Conservation (phyloP, 768 basidiomycete species). For the Mycena polygramma region DNA sequence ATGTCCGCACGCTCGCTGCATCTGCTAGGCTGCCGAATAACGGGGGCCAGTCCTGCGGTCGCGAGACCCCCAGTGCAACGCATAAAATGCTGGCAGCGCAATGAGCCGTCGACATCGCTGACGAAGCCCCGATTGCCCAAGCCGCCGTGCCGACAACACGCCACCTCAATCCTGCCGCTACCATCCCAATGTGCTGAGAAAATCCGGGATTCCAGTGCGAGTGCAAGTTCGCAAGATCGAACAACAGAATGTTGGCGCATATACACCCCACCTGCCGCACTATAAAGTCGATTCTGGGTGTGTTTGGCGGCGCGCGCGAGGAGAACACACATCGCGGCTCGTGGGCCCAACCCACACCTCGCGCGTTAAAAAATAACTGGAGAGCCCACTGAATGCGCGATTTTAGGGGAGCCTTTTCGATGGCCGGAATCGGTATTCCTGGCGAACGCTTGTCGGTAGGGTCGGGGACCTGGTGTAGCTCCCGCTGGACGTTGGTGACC, state of each 20-base stretch:
- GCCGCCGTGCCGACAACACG: slow-evolving; percentile 19
- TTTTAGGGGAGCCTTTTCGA: slow-evolving; percentile 14
- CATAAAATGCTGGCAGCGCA: slow-evolving; percentile 3
- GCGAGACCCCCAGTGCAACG: slow-evolving; percentile 20
- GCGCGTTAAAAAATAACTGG: slow-evolving; percentile 8
- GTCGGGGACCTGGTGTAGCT: slow-evolving; percentile 14
- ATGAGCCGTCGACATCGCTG: slow-evolving; percentile 6
- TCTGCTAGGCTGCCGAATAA: slow-evolving; percentile 25
- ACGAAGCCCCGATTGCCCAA: slow-evolving; percentile 4
- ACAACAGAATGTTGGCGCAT: background rate
- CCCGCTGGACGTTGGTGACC: slow-evolving; percentile 33
- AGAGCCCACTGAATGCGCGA: slow-evolving; percentile 26
- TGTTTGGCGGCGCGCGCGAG: slow-evolving; percentile 2
- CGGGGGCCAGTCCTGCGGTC: slow-evolving; percentile 32
- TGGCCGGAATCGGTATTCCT: background rate
- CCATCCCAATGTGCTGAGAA: slow-evolving; percentile 12
- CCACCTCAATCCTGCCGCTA: slow-evolving; percentile 13
- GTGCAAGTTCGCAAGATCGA: slow-evolving; percentile 32
- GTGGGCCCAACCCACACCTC: slow-evolving; percentile 32
- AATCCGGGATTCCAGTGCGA: slow-evolving; percentile 31
- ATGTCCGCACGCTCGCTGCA: slow-evolving; percentile 25
- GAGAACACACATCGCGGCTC: slow-evolving; percentile 2
- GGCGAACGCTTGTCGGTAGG: background rate
- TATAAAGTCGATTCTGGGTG: slow-evolving; percentile 20
- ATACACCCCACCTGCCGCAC: slow-evolving; percentile 1